phyloP scores from a whole-genome alignment of 768 basidiomycete species.

The Termitomyces sp. region DNA sequence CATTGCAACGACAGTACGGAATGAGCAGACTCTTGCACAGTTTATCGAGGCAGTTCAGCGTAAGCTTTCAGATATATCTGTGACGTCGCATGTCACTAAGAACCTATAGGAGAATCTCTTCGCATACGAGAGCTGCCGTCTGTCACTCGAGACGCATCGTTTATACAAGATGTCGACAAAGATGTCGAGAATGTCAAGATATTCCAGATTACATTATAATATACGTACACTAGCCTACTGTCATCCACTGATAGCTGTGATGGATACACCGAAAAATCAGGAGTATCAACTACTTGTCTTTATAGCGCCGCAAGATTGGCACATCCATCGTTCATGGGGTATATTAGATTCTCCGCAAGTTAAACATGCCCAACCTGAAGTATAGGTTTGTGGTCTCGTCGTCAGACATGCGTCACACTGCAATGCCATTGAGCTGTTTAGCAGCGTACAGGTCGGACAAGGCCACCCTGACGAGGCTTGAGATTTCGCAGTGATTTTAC shows the following conservation, averaged over 20 bases:
- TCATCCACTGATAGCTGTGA: neutral
- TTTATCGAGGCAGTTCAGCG: conserved; percentile 40
- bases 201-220: conserved; percentile 33
- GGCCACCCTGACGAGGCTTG: conserved; percentile 35
- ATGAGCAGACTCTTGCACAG: conserved; percentile 42
- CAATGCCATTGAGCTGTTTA: conserved; percentile 45
- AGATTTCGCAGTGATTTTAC: neutral
- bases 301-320: conserved; percentile 65
- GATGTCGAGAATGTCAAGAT: conserved; percentile 38
- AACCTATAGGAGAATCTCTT: conserved; percentile 15
- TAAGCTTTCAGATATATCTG: conserved; percentile 5
- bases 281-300: conserved; percentile 38
- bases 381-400: conserved; percentile 23
- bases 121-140: conserved; percentile 22
- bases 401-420: conserved; percentile 62
- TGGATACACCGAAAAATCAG: neutral
- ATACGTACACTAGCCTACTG: neutral
- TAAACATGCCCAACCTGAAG: conserved; percentile 59
- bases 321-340: conserved; percentile 70
- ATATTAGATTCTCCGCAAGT: conserved; percentile 62
- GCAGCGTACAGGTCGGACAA: conserved; percentile 61
- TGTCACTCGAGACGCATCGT: conserved; percentile 11
- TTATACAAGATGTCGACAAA: conserved; percentile 28
- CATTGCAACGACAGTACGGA: conserved; percentile 56
- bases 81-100: neutral